These are phyloP conservation scores for Fusarium heterosporum DNA, from an alignment of 2,329 filamentous ascomycete genomes.

Conservation along the genomic window DNA sequence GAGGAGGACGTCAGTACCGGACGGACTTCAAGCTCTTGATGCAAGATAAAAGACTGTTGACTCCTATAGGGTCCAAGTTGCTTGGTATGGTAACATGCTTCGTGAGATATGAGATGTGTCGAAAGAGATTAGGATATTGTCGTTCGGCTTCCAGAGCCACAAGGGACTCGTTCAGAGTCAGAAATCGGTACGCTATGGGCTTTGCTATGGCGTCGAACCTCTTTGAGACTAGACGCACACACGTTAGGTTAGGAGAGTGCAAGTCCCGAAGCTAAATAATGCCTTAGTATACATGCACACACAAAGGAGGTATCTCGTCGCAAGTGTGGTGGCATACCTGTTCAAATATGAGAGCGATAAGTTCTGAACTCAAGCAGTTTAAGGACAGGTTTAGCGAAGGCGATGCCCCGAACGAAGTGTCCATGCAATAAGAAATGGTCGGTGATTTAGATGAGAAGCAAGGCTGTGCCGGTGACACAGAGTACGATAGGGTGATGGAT, in stretches of 20 bases:
- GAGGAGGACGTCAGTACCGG: conserved; percentile 49
- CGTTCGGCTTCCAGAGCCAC: conserved; percentile 51
- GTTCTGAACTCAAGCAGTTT: conserved; percentile 56
- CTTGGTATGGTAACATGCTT: conserved; percentile 56
- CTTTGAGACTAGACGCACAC: conserved; percentile 54
- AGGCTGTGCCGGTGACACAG: conserved; percentile 24
- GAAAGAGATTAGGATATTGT: conserved; percentile 50
- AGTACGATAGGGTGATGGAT: conserved; percentile 35
- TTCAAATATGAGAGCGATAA: conserved; percentile 57
- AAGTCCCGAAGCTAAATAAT: conserved; percentile 54
- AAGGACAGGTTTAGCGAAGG: conserved; percentile 29
- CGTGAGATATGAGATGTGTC: conserved; percentile 54
- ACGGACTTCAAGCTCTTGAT: conserved; percentile 55
- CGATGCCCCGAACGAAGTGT: conserved; percentile 19
- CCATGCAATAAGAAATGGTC: conserved; percentile 40
- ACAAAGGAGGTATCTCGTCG: not conserved
- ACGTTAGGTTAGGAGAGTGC: conserved; percentile 51
- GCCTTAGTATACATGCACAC: conserved; percentile 19
- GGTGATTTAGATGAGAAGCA: conserved; percentile 18
- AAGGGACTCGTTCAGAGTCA: conserved; percentile 55
- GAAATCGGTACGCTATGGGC: conserved; percentile 56
- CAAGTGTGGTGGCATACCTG: conserved; percentile 50
- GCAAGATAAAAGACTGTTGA: conserved; percentile 52
- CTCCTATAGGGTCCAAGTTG: conserved; percentile 54
- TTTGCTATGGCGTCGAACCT: conserved; percentile 57